Evolutionary conservation across 202 grass and related monocot species (phyloP).

Genomic region (Brachypodium distachyon): DNA sequence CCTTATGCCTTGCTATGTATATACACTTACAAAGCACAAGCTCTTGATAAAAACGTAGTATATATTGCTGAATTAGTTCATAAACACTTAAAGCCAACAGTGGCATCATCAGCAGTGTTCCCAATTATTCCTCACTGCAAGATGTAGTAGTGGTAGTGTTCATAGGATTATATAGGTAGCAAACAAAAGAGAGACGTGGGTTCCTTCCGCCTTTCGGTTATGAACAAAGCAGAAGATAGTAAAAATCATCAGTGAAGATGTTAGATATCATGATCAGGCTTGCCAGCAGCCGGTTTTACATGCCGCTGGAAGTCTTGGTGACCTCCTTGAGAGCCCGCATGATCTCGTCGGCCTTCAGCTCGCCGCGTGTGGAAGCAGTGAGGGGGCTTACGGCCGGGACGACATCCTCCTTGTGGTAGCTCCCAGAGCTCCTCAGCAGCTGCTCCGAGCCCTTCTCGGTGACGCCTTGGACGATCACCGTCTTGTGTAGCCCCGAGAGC

Average conservation of each 20-base stretch:
- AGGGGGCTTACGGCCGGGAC: conserved; percentile 64
- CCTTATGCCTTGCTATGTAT: not conserved
- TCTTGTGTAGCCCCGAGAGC: conserved; percentile 78
- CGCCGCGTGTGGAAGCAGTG: conserved; percentile 24
- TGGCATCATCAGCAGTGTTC: conserved; percentile 28
- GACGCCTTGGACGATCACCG: conserved; percentile 62
- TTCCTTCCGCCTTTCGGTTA: conserved; percentile 12
- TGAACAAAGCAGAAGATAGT: conserved; percentile 1
- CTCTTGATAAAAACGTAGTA: not conserved
- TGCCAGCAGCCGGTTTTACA: conserved; percentile 27
- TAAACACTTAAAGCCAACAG: not conserved
- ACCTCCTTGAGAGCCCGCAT: conserved; percentile 73
- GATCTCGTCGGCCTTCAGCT: conserved; percentile 51
- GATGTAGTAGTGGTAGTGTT: conserved; percentile 3
- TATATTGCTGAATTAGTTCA: conserved; percentile 14
- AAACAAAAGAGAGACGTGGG: not conserved
- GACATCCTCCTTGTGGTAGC: conserved; percentile 72
- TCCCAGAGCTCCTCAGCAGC: conserved; percentile 58
- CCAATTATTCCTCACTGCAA: conserved; percentile 26
- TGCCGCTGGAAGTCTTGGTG: conserved; percentile 45
- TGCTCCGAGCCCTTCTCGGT: conserved; percentile 68
- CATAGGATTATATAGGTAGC: not conserved
- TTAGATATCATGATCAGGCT: not conserved
- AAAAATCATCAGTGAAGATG: not conserved
- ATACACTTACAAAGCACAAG: not conserved